Conservation (phyloP, 106 monocot genomes). For the Cymbidium sinense region DNA sequence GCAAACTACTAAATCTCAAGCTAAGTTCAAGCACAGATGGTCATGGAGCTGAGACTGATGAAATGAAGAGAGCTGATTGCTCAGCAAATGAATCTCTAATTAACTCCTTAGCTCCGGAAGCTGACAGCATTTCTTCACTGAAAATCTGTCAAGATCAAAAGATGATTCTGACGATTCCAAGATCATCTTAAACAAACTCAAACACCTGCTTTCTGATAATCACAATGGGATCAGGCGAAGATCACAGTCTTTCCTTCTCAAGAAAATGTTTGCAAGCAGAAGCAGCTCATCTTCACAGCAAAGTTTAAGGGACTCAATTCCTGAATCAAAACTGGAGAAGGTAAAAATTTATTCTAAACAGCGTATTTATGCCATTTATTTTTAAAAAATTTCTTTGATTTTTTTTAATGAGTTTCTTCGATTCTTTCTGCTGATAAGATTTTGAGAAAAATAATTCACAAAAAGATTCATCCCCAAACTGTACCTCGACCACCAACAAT, state of each 20-base stretch:
- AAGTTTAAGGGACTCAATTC: conserved; percentile 11
- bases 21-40: background rate
- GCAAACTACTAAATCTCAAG: background rate
- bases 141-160: background rate
- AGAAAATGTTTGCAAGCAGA: conserved; percentile 19
- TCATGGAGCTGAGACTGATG: no score
- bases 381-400: background rate
- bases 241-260: conserved; percentile 10
- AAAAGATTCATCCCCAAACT: conserved; percentile 52
- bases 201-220: background rate
- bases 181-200: background rate
- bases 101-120: background rate
- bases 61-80: background rate
- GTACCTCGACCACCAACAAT: conserved; percentile 12
- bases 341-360: background rate
- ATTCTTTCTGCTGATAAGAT: conserved; percentile 21
- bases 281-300: conserved; percentile 10
- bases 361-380: background rate
- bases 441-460: conserved; percentile 48
- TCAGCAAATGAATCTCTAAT: background rate
- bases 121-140: background rate
- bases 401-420: background rate
- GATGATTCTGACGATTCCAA: background rate
- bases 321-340: conserved; percentile 17
- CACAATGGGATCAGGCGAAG: background rate